These are phyloP conservation scores for Trichoderma atroviride DNA, from an alignment of 2,329 filamentous ascomycete species.

Conservation along the genomic window DNA sequence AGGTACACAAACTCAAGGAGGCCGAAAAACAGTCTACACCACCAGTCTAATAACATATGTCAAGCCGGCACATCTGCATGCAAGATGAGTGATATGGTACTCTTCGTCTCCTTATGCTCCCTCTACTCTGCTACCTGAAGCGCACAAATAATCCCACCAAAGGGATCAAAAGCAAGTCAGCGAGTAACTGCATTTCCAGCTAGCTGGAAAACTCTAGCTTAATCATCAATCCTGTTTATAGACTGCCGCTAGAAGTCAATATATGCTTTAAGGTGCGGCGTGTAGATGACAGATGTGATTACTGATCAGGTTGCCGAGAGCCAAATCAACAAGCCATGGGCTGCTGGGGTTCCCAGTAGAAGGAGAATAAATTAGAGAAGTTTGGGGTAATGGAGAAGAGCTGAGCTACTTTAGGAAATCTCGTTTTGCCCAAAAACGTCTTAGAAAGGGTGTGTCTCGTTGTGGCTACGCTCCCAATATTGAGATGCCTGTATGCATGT, in stretches of 20 bases:
- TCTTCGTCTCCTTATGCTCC: not conserved
- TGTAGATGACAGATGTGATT: not conserved
- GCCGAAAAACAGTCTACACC: not conserved
- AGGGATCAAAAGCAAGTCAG: not conserved
- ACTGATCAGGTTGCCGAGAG: not conserved
- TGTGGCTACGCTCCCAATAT: not conserved
- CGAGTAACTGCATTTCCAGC: not conserved
- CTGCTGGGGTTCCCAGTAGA: not conserved
- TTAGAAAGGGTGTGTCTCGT: not conserved
- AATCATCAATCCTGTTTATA: not conserved
- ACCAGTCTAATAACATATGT: not conserved
- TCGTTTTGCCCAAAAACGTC: not conserved
- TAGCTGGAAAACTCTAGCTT: not conserved
- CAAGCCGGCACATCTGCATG: not conserved
- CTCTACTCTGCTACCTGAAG: not conserved
- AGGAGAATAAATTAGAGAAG: not conserved
- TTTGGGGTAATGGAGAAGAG: not conserved
- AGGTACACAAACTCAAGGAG: not conserved
- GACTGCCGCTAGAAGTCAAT: not conserved
- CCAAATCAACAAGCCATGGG: not conserved
- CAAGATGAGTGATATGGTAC: not conserved
- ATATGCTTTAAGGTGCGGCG: not conserved
- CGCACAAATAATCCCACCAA: no score
- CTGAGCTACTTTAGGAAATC: not conserved
- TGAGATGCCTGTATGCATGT: not conserved